Percentiles rank a stretch among this genome's conserved stretches.
Evolutionary conservation across 2,329 filamentous ascomycete species (phyloP).

Genomic region (Cadophora malorum): DNA sequence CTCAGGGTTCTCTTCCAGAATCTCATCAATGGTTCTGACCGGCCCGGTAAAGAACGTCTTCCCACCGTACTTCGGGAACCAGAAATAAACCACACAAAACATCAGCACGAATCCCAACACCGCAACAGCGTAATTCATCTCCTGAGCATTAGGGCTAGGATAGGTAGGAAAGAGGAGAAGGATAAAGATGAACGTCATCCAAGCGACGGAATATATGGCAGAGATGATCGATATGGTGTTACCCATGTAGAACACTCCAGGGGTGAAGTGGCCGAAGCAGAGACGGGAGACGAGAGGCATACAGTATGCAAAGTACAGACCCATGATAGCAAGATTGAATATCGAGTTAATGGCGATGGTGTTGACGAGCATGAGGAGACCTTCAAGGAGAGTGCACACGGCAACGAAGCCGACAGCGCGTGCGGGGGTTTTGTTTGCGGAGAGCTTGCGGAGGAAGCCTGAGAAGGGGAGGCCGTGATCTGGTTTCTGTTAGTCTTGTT

Average conservation of each 20-base stretch:
- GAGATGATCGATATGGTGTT: constrained; percentile 39
- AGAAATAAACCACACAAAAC: constrained; percentile 45
- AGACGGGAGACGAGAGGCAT: constrained; percentile 45
- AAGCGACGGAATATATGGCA: constrained; percentile 40
- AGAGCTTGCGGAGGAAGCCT: constrained; percentile 41
- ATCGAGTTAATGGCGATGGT: constrained; percentile 45
- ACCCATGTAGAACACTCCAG: constrained; percentile 45
- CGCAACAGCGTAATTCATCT: constrained; percentile 46
- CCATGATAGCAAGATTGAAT: constrained; percentile 46
- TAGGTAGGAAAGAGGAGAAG: constrained; percentile 43
- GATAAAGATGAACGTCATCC: constrained; percentile 46
- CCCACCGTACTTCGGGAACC: constrained; percentile 40
- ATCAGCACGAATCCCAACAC: constrained; percentile 43
- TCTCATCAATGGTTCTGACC: constrained; percentile 42
- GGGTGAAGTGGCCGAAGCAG: constrained; percentile 41
- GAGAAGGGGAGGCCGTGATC: constrained; percentile 45
- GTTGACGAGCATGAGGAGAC: constrained; percentile 46
- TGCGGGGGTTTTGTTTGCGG: constrained; percentile 41
- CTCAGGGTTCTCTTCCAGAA: constrained; percentile 31
- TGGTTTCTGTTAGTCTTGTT: constrained; percentile 22
- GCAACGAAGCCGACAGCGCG: constrained; percentile 43
- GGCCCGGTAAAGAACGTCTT: constrained; percentile 44
- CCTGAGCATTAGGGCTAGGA: constrained; percentile 34
- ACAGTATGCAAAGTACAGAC: constrained; percentile 46
- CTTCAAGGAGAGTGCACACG: constrained; percentile 40